A percentile compares a stretch with the other conserved stretches of the same genome.
phyloP scores from a whole-genome alignment of 345 rosid species.

The Hibiscus tridactylites region DNA sequence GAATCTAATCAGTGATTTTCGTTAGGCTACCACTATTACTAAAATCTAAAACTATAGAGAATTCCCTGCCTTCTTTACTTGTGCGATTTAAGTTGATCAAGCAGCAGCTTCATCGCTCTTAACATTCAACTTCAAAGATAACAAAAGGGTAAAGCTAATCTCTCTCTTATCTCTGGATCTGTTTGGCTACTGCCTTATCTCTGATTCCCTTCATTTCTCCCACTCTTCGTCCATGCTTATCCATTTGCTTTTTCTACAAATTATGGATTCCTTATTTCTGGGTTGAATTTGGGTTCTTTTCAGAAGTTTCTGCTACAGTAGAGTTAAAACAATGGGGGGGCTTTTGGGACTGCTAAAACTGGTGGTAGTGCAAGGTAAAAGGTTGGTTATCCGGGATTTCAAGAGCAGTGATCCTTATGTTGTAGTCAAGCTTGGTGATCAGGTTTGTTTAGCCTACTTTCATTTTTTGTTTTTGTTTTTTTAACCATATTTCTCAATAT shows the following conservation, averaged over 20 bases:
- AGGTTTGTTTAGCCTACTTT: slow-evolving; percentile 32
- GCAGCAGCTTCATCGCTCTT: background rate
- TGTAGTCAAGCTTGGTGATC: slow-evolving; percentile 69
- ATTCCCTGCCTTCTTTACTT: too few species aligned
- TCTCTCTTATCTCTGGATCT: background rate
- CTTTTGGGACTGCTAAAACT: slow-evolving; percentile 65
- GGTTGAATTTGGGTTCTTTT: background rate
- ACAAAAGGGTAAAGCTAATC: background rate
- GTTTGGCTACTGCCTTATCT: background rate
- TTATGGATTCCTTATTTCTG: background rate
- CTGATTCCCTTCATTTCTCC: too few species aligned
- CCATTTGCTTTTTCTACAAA: background rate
- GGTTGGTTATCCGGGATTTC: slow-evolving; percentile 81
- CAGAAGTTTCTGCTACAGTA: background rate
- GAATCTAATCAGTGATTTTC: too few species aligned
- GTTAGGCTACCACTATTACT: too few species aligned
- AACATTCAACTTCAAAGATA: background rate
- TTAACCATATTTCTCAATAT: background rate
- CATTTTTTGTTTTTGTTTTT: background rate
- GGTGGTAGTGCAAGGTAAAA: slow-evolving; percentile 68
- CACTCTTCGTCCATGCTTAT: background rate
- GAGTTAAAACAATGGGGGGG: slow-evolving; percentile 45
- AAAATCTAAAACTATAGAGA: too few species aligned
- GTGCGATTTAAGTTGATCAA: background rate
- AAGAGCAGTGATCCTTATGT: slow-evolving; percentile 97